phyloP scores from a whole-genome alignment of 176 grass and related monocot species.

The Aegilops sharonensis region DNA sequence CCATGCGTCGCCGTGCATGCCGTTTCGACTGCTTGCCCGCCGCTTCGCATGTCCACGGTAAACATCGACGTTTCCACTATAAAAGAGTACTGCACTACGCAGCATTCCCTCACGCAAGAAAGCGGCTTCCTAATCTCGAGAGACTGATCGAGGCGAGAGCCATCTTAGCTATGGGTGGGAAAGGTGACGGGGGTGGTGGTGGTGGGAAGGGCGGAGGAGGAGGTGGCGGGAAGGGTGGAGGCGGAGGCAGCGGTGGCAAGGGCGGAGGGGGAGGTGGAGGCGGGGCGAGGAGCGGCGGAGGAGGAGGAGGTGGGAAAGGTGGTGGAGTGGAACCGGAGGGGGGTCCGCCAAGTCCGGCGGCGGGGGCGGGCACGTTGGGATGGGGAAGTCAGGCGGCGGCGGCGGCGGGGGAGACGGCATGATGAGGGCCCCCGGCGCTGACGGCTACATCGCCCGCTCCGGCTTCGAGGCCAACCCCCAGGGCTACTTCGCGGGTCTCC shows the following conservation, averaged over 20 bases:
- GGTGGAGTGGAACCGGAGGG: not conserved
- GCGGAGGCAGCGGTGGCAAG: not conserved
- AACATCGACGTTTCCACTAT: not conserved
- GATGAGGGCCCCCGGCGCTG: constrained; percentile 24
- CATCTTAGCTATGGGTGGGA: not conserved
- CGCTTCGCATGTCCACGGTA: not conserved
- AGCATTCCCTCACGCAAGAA: not conserved
- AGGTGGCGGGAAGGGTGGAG: not conserved
- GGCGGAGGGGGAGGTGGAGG: not conserved
- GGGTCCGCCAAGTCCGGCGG: not conserved
- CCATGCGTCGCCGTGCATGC: constrained; percentile 3
- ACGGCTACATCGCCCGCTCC: constrained; percentile 18
- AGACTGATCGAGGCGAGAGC: not conserved
- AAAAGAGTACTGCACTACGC: not conserved
- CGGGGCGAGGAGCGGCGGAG: not conserved
- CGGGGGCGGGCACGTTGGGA: not conserved
- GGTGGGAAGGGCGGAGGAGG: not conserved
- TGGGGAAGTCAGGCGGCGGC: not conserved
- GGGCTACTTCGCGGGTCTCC: constrained; percentile 34
- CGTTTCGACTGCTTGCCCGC: not conserved
- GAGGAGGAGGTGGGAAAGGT: not conserved
- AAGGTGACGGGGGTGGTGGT: not conserved
- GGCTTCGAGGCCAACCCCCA: constrained; percentile 30
- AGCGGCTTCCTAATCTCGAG: not conserved
- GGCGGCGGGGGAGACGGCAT: not conserved